These are phyloP conservation scores for Cercospora berteroae DNA, from an alignment of 2,329 filamentous ascomycete species.

Conservation along the genomic window DNA sequence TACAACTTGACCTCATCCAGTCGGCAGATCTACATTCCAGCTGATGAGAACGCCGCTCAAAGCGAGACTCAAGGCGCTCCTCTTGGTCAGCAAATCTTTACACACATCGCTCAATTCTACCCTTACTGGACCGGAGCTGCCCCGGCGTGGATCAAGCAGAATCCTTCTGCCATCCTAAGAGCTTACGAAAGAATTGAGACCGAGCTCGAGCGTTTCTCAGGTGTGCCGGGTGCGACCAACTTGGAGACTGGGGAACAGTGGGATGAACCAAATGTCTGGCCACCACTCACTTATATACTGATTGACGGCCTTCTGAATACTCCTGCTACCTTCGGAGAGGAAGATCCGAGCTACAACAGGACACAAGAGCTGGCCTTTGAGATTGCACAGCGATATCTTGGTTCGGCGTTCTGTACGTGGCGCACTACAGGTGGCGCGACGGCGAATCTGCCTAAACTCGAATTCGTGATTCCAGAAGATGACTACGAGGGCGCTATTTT, in stretches of 20 bases:
- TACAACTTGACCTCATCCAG: conserved; percentile 61
- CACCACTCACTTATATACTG: conserved; percentile 63
- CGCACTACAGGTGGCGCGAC: conserved; percentile 64
- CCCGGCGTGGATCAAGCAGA: conserved; percentile 55
- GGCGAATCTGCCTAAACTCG: conserved; percentile 51
- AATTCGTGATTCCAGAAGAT: conserved; percentile 44
- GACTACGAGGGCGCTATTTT: conserved; percentile 60
- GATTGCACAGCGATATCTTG: conserved; percentile 64
- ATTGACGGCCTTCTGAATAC: conserved; percentile 62
- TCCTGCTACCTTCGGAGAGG: conserved; percentile 54
- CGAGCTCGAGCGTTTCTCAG: conserved; percentile 53
- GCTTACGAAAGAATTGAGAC: conserved; percentile 55
- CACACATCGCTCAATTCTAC: conserved; percentile 61
- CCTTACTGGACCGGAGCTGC: conserved; percentile 69
- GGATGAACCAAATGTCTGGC: conserved; percentile 71
- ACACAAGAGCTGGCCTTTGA: conserved; percentile 57
- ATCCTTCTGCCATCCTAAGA: conserved; percentile 57
- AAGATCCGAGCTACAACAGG: conserved; percentile 55
- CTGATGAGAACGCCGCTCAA: conserved; percentile 48
- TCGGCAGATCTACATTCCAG: conserved; percentile 56
- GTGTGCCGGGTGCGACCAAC: conserved; percentile 64
- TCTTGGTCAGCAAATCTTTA: conserved; percentile 56
- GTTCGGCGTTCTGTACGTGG: conserved; percentile 69
- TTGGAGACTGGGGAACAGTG: conserved; percentile 63
- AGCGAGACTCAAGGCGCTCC: conserved; percentile 51